A percentile compares a stretch with the other conserved stretches of the same genome.
phyloP scores from a whole-genome alignment of 2,329 filamentous ascomycete species.

The Leptographium lundbergii region DNA sequence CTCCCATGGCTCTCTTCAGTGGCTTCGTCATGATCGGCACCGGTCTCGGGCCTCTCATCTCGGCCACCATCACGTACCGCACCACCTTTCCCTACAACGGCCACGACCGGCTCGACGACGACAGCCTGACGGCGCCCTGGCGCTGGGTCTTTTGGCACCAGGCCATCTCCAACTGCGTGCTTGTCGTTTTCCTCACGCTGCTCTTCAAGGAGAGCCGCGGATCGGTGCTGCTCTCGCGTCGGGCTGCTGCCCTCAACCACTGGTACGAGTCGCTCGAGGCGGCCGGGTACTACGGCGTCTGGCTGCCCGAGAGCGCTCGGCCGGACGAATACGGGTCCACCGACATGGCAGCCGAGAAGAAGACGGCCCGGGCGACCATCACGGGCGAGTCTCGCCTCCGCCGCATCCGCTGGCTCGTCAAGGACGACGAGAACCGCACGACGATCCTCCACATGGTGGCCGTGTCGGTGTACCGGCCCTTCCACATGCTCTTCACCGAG shows the following conservation, averaged over 20 bases:
- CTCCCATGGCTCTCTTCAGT: conserved; percentile 83
- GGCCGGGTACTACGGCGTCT: conserved; percentile 42
- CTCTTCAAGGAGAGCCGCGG: conserved; percentile 76
- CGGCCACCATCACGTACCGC: conserved; percentile 54
- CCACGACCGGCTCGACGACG: conserved; percentile 13
- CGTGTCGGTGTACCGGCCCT: conserved; percentile 65
- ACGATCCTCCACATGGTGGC: conserved; percentile 57
- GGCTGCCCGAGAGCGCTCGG: conserved; percentile 14
- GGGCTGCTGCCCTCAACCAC: conserved; percentile 58
- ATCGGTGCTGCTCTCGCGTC: conserved; percentile 64
- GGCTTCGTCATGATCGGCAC: conserved; percentile 67
- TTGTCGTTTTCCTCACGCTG: conserved; percentile 51
- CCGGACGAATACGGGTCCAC: conserved; percentile 12
- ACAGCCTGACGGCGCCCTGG: conserved; percentile 36
- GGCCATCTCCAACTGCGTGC: conserved; percentile 50
- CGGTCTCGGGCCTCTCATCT: conserved; percentile 62
- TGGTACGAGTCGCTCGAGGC: conserved; percentile 68
- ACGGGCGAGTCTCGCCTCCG: conserved; percentile 16
- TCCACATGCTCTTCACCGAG: conserved; percentile 63
- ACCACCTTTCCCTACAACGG: conserved; percentile 22
- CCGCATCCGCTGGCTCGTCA: conserved; percentile 68
- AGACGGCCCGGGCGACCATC: not conserved
- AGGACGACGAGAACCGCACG: conserved; percentile 62
- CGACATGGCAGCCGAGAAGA: not conserved
- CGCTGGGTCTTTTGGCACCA: conserved; percentile 88